phyloP scores from a whole-genome alignment of 208 protist genomes.

The Acanthamoeba triangularis region DNA sequence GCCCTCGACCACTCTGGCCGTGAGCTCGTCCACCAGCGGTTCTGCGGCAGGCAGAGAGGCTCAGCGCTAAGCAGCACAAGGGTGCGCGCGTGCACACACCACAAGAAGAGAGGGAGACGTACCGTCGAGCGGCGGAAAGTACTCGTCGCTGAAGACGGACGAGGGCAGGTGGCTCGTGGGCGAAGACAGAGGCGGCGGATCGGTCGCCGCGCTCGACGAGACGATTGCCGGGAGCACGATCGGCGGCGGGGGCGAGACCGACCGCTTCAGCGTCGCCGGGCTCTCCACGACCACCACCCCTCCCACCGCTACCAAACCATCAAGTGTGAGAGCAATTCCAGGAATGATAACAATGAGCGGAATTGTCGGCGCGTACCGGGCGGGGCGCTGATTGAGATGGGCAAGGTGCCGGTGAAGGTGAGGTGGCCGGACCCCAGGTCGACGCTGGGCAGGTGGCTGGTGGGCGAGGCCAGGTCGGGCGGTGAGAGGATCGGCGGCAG shows the following conservation, averaged over 20 bases:
- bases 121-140: not conserved
- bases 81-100: not conserved
- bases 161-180: slow-evolving; percentile 71
- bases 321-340: not conserved
- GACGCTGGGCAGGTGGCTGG: slow-evolving; percentile 28
- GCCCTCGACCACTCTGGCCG: not conserved
- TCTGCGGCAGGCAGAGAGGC: not conserved
- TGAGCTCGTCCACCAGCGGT: not conserved
- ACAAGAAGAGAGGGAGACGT: not conserved
- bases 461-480: not conserved
- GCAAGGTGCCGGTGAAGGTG: not conserved
- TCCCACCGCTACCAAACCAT: no score
- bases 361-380: not conserved
- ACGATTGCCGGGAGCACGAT: not conserved
- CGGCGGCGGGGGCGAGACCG: not conserved
- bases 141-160: not conserved
- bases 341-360: no score
- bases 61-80: not conserved
- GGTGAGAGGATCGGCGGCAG: not conserved
- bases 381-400: not conserved
- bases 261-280: not conserved
- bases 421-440: not conserved
- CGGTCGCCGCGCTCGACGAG: not conserved
- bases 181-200: slow-evolving; percentile 61
- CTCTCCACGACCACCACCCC: no score